Conservation (phyloP, 2,329 filamentous ascomycete genomes). For the Geosmithia flava region DNA sequence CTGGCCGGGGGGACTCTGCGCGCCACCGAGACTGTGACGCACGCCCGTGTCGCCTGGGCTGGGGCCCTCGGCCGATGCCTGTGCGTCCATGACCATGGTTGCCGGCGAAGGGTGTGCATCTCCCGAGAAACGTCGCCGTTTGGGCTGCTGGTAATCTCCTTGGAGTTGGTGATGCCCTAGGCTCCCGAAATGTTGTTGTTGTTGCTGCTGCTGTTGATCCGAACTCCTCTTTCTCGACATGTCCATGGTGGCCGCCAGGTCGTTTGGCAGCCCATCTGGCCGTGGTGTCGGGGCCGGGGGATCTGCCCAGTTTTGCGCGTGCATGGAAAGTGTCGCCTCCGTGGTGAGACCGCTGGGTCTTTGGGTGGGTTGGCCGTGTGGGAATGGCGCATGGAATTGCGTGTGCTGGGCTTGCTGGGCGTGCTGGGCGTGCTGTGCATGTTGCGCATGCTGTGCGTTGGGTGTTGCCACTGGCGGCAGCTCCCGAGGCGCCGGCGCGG, state of each 20-base stretch:
- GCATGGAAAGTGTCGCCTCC: slow-evolving; percentile 1
- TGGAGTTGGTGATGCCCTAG: background rate
- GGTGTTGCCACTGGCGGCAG: background rate
- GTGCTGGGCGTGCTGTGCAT: background rate
- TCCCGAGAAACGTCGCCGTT: background rate
- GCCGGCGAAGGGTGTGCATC: background rate
- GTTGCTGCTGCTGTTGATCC: background rate
- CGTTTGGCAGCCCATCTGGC: background rate
- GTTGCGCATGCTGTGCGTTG: background rate
- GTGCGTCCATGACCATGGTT: background rate
- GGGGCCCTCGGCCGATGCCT: background rate
- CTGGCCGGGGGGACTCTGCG: background rate
- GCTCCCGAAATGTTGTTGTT: background rate
- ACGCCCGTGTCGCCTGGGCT: too few species aligned
- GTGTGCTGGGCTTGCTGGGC: too few species aligned
- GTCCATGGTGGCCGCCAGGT: background rate
- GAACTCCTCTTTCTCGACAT: background rate
- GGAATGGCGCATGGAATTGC: background rate
- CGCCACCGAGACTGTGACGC: background rate
- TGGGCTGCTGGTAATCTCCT: background rate
- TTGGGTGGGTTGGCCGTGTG: background rate
- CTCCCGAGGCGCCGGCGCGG: background rate
- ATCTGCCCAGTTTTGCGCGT: slow-evolving; percentile 2
- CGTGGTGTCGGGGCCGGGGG: background rate
- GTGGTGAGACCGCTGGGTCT: background rate